Base-by-base conservation (phyloP, 2,329 filamentous ascomycete genomes). In the Fusarium nygamai region DNA sequence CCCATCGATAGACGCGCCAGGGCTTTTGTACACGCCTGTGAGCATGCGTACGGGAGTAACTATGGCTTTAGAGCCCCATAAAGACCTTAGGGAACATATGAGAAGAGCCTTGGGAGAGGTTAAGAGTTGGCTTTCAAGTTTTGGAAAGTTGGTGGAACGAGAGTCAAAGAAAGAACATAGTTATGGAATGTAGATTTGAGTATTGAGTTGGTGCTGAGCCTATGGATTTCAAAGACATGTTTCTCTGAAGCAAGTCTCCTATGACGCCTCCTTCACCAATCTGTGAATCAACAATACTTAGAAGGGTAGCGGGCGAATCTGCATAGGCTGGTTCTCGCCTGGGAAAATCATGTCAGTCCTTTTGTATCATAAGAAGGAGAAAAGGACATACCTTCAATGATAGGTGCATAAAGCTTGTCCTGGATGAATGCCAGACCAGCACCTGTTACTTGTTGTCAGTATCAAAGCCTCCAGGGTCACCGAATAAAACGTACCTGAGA, bases 141-240 rank as follows among this genome's bases (percentile, higher is more conserved):
- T 4, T 34, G 5, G 2, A 41, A 1, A 14, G 6, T 29, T 4
- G 2, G 1, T 5, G 24, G 1, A 0, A 19, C 6, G 7, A n/a
- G 20, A 12, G 16, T 9, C 10, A 31, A n/a, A 10, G 14, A 13
- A 6, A 13, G 10, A 29, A 8, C 24, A n/a, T 1, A 5, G 3
- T 29, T 0, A 22, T 13, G 6, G 14, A 36, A 44, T 8, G 4
- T 8, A 11, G 5, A 16, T 16, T 31, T 44, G 2, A 33, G 19
- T 14, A 24, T 24, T 36, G 11, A 16, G 5, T 36, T 50, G 1
- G 16, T 7, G 2, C 11, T 31, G 16, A 29, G 6, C 3, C n/a
- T 56, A 31, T 13, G 20, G 11, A 27, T 20, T 27, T 16, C 19
- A 53, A 9, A 20, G 39, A 29, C 10, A n/a, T 20, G 1, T 27